A percentile compares a stretch with the other conserved stretches of the same genome.
Evolutionary conservation across 495 filamentous ascomycete species (phyloP).

Genomic region (Parathielavia appendiculata): DNA sequence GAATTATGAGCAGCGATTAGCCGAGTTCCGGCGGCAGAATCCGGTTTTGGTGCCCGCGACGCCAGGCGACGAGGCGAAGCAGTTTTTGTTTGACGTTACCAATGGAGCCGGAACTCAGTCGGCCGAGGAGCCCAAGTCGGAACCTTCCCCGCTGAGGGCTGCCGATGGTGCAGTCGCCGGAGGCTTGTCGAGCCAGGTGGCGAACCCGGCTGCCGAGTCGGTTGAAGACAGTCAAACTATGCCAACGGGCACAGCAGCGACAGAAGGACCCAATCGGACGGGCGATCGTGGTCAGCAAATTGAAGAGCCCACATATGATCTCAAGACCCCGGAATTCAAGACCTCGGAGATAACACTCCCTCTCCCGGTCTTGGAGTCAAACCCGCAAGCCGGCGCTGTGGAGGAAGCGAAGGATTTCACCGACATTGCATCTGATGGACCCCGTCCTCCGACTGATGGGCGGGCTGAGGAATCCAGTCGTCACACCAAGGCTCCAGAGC

Average conservation of each 20-base stretch:
- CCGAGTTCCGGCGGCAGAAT: not conserved
- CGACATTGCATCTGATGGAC: not conserved
- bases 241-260: too few relatives aligned
- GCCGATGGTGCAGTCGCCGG: too few relatives aligned
- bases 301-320: not conserved
- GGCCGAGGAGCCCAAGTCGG: not conserved
- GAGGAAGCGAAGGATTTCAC: not conserved
- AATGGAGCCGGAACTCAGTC: not conserved
- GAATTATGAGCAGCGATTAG: conserved; percentile 5
- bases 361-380: not conserved
- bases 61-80: not conserved
- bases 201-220: too few relatives aligned
- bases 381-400: not conserved
- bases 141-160: not conserved
- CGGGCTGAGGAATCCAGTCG: not conserved
- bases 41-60: not conserved
- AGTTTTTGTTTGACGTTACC: not conserved
- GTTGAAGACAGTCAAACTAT: too few relatives aligned
- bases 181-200: too few relatives aligned
- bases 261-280: too few relatives aligned
- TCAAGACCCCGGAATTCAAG: not conserved
- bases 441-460: not conserved
- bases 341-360: not conserved
- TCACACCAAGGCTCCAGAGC: not conserved
- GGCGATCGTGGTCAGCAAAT: too few relatives aligned